Percentiles rank a stretch among this genome's conserved stretches.
Conservation (phyloP, 352 stramenopile species). For the Phytophthora cactorum region DNA sequence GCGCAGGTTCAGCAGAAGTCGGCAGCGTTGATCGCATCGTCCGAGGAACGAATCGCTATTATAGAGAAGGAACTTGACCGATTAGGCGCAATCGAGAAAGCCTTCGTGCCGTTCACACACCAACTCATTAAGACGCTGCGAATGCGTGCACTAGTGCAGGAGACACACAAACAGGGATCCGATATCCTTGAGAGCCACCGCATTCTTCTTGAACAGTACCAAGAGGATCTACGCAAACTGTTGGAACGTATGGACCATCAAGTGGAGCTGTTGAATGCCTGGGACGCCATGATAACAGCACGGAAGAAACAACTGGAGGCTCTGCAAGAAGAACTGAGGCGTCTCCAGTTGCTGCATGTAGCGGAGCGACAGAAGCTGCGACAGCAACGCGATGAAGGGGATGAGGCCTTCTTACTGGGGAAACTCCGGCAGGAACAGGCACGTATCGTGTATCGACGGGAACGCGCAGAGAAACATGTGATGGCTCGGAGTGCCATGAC, state of each 20-base stretch:
- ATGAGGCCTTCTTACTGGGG: constrained; percentile 67
- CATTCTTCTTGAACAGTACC: constrained; percentile 57
- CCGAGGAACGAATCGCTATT: constrained; percentile 58
- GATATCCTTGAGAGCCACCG: constrained; percentile 46
- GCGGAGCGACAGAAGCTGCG: constrained; percentile 66
- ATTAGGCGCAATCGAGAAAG: constrained; percentile 65
- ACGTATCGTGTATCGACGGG: constrained; percentile 50
- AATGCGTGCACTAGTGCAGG: constrained; percentile 45
- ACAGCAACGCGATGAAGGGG: constrained; percentile 67
- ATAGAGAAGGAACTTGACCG: constrained; percentile 74
- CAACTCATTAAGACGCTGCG: constrained; percentile 62
- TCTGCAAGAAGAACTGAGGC: constrained; percentile 61
- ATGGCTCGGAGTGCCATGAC: constrained; percentile 48
- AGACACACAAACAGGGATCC: constrained; percentile 51
- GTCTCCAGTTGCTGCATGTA: constrained; percentile 62
- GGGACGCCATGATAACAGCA: constrained; percentile 70
- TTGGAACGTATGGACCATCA: constrained; percentile 56
- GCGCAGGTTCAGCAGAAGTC: constrained; percentile 63
- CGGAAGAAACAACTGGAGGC: constrained; percentile 62
- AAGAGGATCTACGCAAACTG: constrained; percentile 64
- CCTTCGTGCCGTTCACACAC: constrained; percentile 81
- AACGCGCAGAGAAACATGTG: constrained; percentile 47
- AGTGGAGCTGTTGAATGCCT: constrained; percentile 67
- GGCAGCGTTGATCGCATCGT: constrained; percentile 45
- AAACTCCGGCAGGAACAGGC: constrained; percentile 65